Evolutionary conservation across 2,329 filamentous ascomycete species (phyloP).

Genomic region (Pseudogymnoascus sp.): DNA sequence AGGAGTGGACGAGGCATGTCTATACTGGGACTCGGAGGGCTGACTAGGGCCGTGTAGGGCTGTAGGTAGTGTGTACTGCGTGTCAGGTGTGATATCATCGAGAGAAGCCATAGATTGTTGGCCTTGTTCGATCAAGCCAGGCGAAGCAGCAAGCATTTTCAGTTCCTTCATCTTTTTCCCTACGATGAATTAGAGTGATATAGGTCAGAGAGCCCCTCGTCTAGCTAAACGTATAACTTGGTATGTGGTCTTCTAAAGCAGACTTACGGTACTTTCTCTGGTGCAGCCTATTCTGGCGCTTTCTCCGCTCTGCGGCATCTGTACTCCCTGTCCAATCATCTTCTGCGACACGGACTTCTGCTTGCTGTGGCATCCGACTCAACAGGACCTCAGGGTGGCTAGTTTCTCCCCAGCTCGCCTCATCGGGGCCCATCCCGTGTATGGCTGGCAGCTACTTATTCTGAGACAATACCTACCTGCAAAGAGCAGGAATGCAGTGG

Average conservation of each 20-base stretch:
- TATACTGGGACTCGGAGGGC: not conserved
- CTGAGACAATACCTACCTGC: not conserved
- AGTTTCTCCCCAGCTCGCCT: conserved; percentile 2
- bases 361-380: conserved; percentile 13
- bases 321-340: conserved; percentile 33
- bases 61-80: not conserved
- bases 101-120: too few species aligned
- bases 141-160: not conserved
- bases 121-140: not conserved
- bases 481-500: not conserved
- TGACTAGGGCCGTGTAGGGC: not conserved
- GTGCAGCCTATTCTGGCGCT: conserved; percentile 31
- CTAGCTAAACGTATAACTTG: not conserved
- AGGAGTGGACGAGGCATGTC: not conserved
- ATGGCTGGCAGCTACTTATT: not conserved
- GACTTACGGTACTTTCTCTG: conserved; percentile 31
- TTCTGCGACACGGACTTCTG: conserved; percentile 11
- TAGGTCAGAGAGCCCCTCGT: not conserved
- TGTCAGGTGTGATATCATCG: not conserved
- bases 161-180: not conserved
- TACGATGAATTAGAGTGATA: not conserved
- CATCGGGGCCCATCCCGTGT: conserved; percentile 4
- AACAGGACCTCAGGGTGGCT: conserved; percentile 12
- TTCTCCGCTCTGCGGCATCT: conserved; percentile 28
- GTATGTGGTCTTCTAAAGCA: conserved; percentile 14